Base-by-base conservation (phyloP, 1,284 basidiomycete species). In the Cystobasidium slooffiae region DNA sequence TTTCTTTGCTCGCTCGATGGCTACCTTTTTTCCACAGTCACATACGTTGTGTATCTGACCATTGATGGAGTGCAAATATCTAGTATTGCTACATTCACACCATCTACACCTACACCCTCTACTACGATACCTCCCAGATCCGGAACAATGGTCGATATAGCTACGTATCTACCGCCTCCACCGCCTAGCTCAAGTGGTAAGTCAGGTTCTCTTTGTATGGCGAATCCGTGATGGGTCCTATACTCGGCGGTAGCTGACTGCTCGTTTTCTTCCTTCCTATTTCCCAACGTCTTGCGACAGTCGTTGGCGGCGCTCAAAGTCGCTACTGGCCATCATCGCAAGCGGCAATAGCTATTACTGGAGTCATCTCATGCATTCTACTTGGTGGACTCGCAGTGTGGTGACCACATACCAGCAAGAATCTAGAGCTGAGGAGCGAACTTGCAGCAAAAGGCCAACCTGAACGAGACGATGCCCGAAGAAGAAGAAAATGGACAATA, bases 101-200 rank as follows among this genome's bases (percentile, higher is more conserved):
- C 64, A 43, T 46, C 52, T 18, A 67, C 64, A 12, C 49, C 52
- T 52, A 52, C 24, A 44, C 64, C 64, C 18, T 53, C 24, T 14
- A 67, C 37, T 44, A 55, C 64, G 14, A 52, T 53, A 12, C 41
- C 49, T 20, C 64, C 64, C 37, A 22, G 18, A 18, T 24, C 37
- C 5, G 64, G 64, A 12, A 52, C 64, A 20, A 55, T 67, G 18
- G 41, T 67, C 10, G 64, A 55, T 22, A 52, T 67, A 39, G 52
- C 64, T 16, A 55, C 49, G 37, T 67, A 67, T 55, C 64, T 67
- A n/a, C 64, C 64, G 24, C 49, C 52, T 31, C 64, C 64, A 6
- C 31, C 31, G 31, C 49, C 64, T 1, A 67, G 49, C 16, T 52
- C 64, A 24, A 43, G 43, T 14, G 31, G 61, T 49, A 49, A 63